Base-by-base conservation (phyloP, 1,284 basidiomycete species). In the Rhodotorula mucilaginosa region DNA sequence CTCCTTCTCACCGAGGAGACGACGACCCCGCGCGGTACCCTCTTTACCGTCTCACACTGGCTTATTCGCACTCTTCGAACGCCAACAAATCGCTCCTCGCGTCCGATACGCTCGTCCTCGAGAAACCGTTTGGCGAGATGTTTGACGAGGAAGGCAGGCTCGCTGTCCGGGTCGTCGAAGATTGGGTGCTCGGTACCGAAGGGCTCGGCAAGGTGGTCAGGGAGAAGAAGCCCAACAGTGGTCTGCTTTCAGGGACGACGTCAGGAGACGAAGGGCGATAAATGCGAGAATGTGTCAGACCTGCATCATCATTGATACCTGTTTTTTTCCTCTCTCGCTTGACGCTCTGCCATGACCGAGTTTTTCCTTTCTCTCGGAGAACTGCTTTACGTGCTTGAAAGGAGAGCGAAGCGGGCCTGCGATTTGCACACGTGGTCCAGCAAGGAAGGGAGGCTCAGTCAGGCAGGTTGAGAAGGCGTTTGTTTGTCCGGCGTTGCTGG, bases 11-110 rank as follows among this genome's bases (percentile, higher is more conserved):
- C 2, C 26, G n/a, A n/a, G n/a, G 26, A n/a, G 16, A 12, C 12
- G 29, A 54, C 68, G 5, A 67, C 64, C 63, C 62, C 5, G 2
- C 47, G n/a, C 1, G 34, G 12, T 72, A 66, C 70, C 90, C 90
- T 15, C 83, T 84, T 47, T 92, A 91, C 80, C 81, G 84, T 21
- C 82, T 92, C 67, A 83, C 83, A 57, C 81, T 91, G 63, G 82
- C 85, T 31, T 92, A 90, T 80, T 83, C 89, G 31, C 89, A 89
- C 71, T 90, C 89, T 34, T 86, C 90, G 2, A 88, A 87, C 65
- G 86, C 86, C 31, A 90, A 90, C 70, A 92, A 92, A 82, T 70
- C 76, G 5, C 69, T 80, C 58, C 73, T 81, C 23, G 61, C 66
- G 39, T 31, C 67, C 18, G 46, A 39, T 12, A 59, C 66, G 16